Evolutionary conservation across 768 basidiomycete species (phyloP), one percentile per base, ranked within the genome.

Genomic region (Hemileccinum impolitum): DNA sequence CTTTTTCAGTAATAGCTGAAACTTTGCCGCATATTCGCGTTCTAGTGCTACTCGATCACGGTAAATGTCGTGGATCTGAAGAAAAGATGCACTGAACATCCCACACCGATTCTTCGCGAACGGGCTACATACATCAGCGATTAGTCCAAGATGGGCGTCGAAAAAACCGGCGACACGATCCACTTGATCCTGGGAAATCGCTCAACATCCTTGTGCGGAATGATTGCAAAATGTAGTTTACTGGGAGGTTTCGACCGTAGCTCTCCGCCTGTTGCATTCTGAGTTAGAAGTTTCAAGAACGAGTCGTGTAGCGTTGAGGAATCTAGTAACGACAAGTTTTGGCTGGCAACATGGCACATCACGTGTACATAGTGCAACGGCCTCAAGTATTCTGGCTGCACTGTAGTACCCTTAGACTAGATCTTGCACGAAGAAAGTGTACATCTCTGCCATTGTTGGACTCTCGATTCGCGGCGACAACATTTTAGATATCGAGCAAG

Each of bases 11-110:
- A 93, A 65, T 14, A 72, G 65, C 59, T 85, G 82, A 10, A 93
- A 72, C 62, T 87, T 90, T 21, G 68, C 62, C 0, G 88, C 86
- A 62, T 90, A 92, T 62, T 93, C 90, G 44, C 84, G 80, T 65
- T 93, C 90, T 11, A 92, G 70, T 7, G 72, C 75, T 10, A 72
- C 81, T 39, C 84, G 78, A 43, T 84, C 85, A 37, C 73, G 72
- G 60, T 88, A 85, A 43, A 92, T 57, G 39, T 91, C 88, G 49
- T 85, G 80, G 45, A 87, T 78, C 90, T 91, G 52, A 37, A 39
- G 3, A 44, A 45, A 46, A 5, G 39, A 49, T 42, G 12, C n/a
- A 12, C 26, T 54, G 15, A 43, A 28, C 28, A 31, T 52, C 35
- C 25, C 25, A 36, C 47, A 23, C 18, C 17, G 13, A 36, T n/a